Base-by-base conservation (phyloP, 805 yeast genomes). In the Starmerella floris region DNA sequence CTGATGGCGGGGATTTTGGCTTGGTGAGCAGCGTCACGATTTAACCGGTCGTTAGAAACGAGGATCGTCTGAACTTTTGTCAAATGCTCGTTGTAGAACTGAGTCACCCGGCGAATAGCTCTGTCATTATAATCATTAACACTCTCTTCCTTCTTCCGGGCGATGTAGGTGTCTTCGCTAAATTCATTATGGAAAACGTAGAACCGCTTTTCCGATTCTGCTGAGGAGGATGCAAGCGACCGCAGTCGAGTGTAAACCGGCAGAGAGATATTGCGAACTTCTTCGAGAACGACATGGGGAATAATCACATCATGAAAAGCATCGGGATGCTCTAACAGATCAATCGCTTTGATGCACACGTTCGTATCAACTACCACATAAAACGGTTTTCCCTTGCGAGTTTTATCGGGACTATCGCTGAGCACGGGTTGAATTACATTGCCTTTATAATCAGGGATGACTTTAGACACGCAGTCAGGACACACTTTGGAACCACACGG, bases 271-370 rank as follows among this genome's bases (percentile, higher is more conserved):
- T 84, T 84, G 50, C 83, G 74, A 9, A 88, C 95, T 61, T 91
- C 97, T 52, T 93, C 96, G 28, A 91, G 66, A 2, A 84, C 96
- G 5, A 94, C 81, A 59, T 91, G 98, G 1, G 97, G 95, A n/a
- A 91, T 66, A 43, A 91, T 79, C 16, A 87, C 95, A 62, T 91
- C 97, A 55, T 71, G 79, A 56, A 91, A 83, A 41, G 82, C 79
- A 25, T 72, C 69, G 19, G 69, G 68, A 54, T 76, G 78, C 60
- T 91, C 99, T 43, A 91, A 64, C 45, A 91, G 64, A 61, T 91
- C 99, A 48, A 91, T 88, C 5, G 94, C 88, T 57, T 78, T 81
- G 48, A 91, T 64, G 1, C 82, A 79, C 50, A 91, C 78, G 56
- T 91, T 88, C 2, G 97, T 84, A 59, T 91, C 98, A 8, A 87